A percentile compares a stretch with the other conserved stretches of the same genome.
phyloP scores from a whole-genome alignment of 2,329 filamentous ascomycete genomes.

The Colletotrichum sp. region DNA sequence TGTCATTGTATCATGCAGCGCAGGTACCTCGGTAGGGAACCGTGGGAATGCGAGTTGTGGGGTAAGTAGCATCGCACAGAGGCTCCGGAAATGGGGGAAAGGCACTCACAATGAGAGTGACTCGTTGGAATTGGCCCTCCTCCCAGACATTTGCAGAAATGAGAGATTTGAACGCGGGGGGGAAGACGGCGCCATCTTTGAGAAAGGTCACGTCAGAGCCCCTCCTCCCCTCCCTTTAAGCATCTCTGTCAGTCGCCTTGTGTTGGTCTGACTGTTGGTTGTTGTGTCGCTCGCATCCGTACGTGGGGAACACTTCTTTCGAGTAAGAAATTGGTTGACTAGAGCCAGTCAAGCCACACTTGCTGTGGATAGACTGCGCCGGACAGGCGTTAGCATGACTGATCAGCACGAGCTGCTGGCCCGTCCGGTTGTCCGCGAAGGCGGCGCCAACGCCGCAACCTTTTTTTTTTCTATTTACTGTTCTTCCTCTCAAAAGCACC shows the following conservation, averaged over 20 bases:
- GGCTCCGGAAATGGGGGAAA: background rate
- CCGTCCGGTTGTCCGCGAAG: background rate
- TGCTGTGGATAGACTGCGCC: background rate
- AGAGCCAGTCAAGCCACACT: slow-evolving; percentile 4
- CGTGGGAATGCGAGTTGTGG: slow-evolving; percentile 11
- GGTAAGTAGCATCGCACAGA: slow-evolving; percentile 12
- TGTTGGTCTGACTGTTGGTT: background rate
- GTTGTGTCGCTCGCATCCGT: background rate
- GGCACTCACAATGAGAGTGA: background rate
- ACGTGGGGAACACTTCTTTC: background rate
- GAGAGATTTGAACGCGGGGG: background rate
- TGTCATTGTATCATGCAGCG: background rate
- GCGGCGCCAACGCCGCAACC: background rate
- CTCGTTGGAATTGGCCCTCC: background rate
- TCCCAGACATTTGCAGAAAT: background rate
- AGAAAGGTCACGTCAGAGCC: background rate
- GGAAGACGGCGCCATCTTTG: background rate
- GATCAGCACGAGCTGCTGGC: background rate
- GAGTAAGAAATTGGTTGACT: background rate
- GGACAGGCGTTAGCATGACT: background rate
- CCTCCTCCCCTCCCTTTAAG: background rate
- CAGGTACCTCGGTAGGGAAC: background rate
- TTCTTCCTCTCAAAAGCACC: background rate
- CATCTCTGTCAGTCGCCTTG: background rate
- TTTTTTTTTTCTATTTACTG: background rate